These are phyloP conservation scores for Talaromyces amestolkiae DNA, from an alignment of 2,329 filamentous ascomycete species.

Conservation along the genomic window DNA sequence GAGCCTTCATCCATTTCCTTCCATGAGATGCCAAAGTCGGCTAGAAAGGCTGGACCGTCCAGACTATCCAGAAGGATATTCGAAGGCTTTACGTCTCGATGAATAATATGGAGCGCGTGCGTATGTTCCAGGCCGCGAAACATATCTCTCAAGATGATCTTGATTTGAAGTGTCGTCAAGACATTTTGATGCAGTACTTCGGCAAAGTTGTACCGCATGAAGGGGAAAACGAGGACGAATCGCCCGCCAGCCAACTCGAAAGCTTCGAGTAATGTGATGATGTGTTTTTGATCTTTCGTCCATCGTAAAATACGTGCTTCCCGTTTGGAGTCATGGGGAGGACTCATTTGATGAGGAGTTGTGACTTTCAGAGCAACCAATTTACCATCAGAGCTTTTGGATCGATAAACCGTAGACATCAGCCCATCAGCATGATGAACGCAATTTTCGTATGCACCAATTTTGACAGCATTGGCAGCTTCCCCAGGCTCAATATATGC, in stretches of 20 bases:
- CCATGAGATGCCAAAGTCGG: conserved; percentile 94
- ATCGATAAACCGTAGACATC: conserved; percentile 80
- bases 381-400: conserved; percentile 42
- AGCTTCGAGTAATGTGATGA: conserved; percentile 69
- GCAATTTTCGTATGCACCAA: conserved; percentile 59
- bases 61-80: conserved; percentile 72
- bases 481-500: conserved; percentile 29
- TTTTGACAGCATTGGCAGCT: conserved; percentile 31
- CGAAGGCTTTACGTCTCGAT: conserved; percentile 91
- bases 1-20: conserved; percentile 56
- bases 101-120: conserved; percentile 74
- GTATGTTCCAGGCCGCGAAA: conserved; percentile 70
- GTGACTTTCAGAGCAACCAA: conserved; percentile 82
- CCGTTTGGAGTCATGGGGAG: conserved; percentile 77
- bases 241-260: conserved; percentile 68
- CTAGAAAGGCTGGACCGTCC: conserved; percentile 70
- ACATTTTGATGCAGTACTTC: conserved; percentile 58
- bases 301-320: conserved; percentile 74
- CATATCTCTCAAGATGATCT: conserved; percentile 61
- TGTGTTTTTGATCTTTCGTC: conserved; percentile 50
- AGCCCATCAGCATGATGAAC: conserved; percentile 64
- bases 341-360: conserved; percentile 65
- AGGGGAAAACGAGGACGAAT: conserved; percentile 82
- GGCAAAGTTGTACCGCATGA: conserved; percentile 70
- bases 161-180: conserved; percentile 41